Evolutionary conservation across 495 filamentous ascomycete genomes (phyloP).

Genomic region (Neurospora sp.): DNA sequence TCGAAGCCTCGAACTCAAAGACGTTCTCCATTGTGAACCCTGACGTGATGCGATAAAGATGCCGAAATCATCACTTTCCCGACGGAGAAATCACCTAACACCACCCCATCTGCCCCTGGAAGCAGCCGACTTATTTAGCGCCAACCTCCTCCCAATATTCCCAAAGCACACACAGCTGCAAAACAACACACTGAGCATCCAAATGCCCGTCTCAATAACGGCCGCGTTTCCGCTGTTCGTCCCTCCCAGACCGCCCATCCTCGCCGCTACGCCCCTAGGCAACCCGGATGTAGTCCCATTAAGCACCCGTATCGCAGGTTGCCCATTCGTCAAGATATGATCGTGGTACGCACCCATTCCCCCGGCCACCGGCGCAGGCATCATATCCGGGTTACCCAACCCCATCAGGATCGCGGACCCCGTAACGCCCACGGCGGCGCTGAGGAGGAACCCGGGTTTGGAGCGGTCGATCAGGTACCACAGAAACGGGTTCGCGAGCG

Average conservation of each 20-base stretch:
- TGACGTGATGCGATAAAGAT: background rate
- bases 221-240: conserved; percentile 54
- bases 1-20: background rate
- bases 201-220: conserved; percentile 67
- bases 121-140: conserved; percentile 32
- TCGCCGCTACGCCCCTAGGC: background rate
- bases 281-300: background rate
- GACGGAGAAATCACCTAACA: conserved; percentile 12
- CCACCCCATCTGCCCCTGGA: conserved; percentile 29
- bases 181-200: conserved; percentile 88
- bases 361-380: conserved; percentile 47
- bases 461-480: conserved; percentile 96
- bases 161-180: conserved; percentile 93
- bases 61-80: background rate
- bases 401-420: conserved; percentile 66
- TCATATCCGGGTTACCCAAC: conserved; percentile 57
- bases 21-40: background rate
- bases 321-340: background rate
- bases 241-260: conserved; percentile 19
- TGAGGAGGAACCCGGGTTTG: conserved; percentile 69
- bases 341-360: background rate
- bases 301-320: background rate
- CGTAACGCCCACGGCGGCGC: conserved; percentile 54
- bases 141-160: conserved; percentile 79
- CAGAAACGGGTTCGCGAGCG: conserved; percentile 83